A percentile compares a stretch with the other conserved stretches of the same genome.
These are phyloP conservation scores for Stemphylium beticola DNA, from an alignment of 2,329 filamentous ascomycete species.

Conservation along the genomic window DNA sequence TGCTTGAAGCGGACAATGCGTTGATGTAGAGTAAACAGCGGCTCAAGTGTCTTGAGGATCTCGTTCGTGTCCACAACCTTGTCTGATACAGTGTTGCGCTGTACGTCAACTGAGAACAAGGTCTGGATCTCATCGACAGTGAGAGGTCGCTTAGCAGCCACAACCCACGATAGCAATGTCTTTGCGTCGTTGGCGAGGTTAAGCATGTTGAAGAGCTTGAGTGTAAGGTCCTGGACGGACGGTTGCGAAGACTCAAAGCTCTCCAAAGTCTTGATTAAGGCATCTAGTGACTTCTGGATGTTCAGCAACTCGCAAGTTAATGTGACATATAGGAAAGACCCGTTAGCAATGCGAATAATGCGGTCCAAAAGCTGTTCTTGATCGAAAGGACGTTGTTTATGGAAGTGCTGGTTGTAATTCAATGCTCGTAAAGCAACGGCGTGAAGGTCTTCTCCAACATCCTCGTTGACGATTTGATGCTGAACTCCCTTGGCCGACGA, in stretches of 20 bases:
- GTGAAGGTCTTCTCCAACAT: slow-evolving; percentile 49
- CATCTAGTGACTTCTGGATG: slow-evolving; percentile 42
- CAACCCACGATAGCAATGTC: slow-evolving; percentile 54
- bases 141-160: slow-evolving; percentile 55
- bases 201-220: slow-evolving; percentile 46
- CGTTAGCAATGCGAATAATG: slow-evolving; percentile 50
- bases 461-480: slow-evolving; percentile 45
- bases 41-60: slow-evolving; percentile 44
- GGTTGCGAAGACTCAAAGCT: slow-evolving; percentile 43
- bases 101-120: slow-evolving; percentile 52
- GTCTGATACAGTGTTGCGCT: slow-evolving; percentile 40
- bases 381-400: slow-evolving; percentile 31
- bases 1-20: slow-evolving; percentile 55
- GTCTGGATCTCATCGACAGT: slow-evolving; percentile 53
- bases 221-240: slow-evolving; percentile 47
- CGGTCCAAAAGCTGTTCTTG: slow-evolving; percentile 48
- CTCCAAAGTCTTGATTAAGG: slow-evolving; percentile 43
- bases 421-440: slow-evolving; percentile 41
- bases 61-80: slow-evolving; percentile 40
- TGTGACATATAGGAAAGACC: slow-evolving; percentile 56
- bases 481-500: slow-evolving; percentile 37
- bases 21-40: slow-evolving; percentile 52
- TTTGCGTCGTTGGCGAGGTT: slow-evolving; percentile 47
- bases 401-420: slow-evolving; percentile 34
- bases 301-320: slow-evolving; percentile 50